Evolutionary conservation across 768 basidiomycete species (phyloP).

Genomic region (Trichaptum fuscoviolaceum): DNA sequence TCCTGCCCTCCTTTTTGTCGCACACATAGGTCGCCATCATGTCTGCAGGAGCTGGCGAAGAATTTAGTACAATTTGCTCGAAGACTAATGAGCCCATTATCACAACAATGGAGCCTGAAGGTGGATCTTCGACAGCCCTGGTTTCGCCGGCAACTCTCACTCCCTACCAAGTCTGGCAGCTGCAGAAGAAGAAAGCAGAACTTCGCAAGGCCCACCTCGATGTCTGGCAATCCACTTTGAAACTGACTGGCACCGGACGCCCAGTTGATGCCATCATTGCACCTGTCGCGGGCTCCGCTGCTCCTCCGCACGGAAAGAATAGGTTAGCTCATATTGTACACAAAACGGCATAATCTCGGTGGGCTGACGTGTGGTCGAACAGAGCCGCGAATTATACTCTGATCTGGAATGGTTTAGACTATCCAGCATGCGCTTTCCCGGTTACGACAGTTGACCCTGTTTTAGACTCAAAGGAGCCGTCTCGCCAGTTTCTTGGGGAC

Average conservation of each 20-base stretch:
- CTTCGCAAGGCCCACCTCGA: slow-evolving; percentile 22
- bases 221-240: slow-evolving; percentile 22
- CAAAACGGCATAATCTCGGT: too few species aligned
- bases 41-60: slow-evolving; percentile 19
- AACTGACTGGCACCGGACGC: slow-evolving; percentile 24
- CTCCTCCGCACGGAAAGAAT: slow-evolving; percentile 22
- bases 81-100: slow-evolving; percentile 26
- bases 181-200: slow-evolving; percentile 16
- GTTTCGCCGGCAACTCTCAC: slow-evolving; percentile 17
- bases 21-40: slow-evolving; percentile 11
- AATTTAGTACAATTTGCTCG: slow-evolving; percentile 10
- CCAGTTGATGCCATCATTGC: slow-evolving; percentile 29
- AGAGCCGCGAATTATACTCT: slow-evolving; percentile 26
- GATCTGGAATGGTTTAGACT: slow-evolving; percentile 27
- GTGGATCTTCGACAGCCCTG: slow-evolving; percentile 21
- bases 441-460: slow-evolving; percentile 24
- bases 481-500: slow-evolving; percentile 19
- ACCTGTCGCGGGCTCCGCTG: slow-evolving; percentile 20
- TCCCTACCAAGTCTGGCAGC: slow-evolving; percentile 22
- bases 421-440: slow-evolving; percentile 22
- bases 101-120: slow-evolving; percentile 17
- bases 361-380: slow-evolving; percentile 14
- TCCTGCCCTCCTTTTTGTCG: not conserved
- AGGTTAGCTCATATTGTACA: slow-evolving; percentile 33
- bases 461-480: slow-evolving; percentile 10